These are phyloP conservation scores for Aschersonia sp. DNA, from an alignment of 2,329 filamentous ascomycete genomes.

Conservation along the genomic window DNA sequence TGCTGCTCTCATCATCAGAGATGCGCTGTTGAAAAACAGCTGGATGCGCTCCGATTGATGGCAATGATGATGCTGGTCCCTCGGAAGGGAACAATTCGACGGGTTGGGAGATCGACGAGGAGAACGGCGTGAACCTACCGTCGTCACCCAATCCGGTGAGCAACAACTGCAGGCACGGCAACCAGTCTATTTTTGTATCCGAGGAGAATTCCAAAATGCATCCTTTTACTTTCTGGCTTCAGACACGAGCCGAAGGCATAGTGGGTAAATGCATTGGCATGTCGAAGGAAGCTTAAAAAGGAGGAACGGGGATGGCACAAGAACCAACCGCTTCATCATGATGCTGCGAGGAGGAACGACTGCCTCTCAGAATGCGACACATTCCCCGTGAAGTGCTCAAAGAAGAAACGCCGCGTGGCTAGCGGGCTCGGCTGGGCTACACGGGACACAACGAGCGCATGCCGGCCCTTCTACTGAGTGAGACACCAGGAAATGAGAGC, in stretches of 20 bases:
- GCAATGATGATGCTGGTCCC: too few species aligned
- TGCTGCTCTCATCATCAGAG: background rate
- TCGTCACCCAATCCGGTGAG: too few species aligned
- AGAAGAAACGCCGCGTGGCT: background rate
- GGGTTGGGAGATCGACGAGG: too few species aligned
- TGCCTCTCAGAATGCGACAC: background rate
- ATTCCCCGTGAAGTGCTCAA: background rate
- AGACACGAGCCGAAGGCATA: background rate
- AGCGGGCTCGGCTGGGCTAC: background rate
- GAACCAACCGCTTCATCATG: background rate
- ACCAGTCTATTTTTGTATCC: background rate
- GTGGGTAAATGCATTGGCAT: background rate
- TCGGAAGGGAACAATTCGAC: too few species aligned
- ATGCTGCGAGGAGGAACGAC: background rate
- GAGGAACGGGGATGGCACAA: background rate
- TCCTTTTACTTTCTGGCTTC: background rate
- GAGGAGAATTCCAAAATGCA: background rate
- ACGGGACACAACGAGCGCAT: background rate
- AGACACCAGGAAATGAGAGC: background rate
- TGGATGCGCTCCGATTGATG: background rate
- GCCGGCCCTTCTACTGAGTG: background rate
- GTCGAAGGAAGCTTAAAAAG: background rate
- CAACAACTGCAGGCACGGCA: background rate
- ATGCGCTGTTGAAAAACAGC: background rate
- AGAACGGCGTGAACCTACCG: too few species aligned